Evolutionary conservation across 768 basidiomycete species (phyloP), one percentile per base, ranked within the genome.

Genomic region (Trametes villosa): DNA sequence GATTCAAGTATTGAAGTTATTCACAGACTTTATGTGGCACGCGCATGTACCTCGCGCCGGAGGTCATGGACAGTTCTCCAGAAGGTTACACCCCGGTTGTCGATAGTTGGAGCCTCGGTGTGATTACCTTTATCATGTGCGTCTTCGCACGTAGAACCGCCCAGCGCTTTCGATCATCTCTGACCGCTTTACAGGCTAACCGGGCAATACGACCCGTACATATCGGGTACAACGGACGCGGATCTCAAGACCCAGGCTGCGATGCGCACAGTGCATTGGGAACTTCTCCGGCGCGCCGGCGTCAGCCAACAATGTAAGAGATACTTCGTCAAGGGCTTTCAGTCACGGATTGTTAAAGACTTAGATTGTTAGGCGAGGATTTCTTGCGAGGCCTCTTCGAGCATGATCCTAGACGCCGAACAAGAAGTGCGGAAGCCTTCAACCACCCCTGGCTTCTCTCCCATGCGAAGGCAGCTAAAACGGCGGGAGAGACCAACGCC

Each of bases 81-180:
- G 77, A 84, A 57, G 96, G 95, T 2, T 98, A 99, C 69, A 87
- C 90, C 68, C 84, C 88, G 58, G 77, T 90, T 20, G 97, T 98
- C 50, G 97, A 99, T 70, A 94, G 92, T 63, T 99, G 95, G 95
- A 96, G 93, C 46, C 85, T 95, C 13, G 96, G 97, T 7, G 94
- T 97, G 22, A 97, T 98, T 53, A 84, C 97, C 1, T 98, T 89
- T 68, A 88, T 88, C 26, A 95, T 94, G 95, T 94, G 68, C 62
- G 86, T 71, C 9, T n/a, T 26, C 29, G 1, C n/a, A 63, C 44
- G 22, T 53, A 52, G 4, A 27, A 2, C 36, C 20, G 3, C 6
- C 15, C 20, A 29, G 8, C 9, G 4, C 5, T 9, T 7, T 26
- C 55, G 50, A 57, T 60, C n/a, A 42, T 5, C n/a, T n/a, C n/a